Evolutionary conservation across 1,284 basidiomycete genomes (phyloP).

Genomic region (Ganoderma leucocontextum): DNA sequence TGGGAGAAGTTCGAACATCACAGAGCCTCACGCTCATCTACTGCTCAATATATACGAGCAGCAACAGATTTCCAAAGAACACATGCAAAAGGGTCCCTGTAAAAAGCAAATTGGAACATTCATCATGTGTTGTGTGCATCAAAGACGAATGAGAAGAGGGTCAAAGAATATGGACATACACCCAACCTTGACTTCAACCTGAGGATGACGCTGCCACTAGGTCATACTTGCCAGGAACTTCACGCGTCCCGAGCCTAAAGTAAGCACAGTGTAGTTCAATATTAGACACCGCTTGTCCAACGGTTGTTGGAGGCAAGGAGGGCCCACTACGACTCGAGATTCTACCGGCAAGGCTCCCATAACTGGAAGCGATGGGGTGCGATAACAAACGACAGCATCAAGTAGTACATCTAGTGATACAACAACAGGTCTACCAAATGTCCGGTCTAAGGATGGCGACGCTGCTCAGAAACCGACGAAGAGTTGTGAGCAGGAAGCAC

Average conservation of each 20-base stretch:
- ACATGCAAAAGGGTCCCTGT: background rate
- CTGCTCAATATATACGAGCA: background rate
- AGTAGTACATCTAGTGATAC: conserved; percentile 32
- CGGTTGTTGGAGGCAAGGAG: too few species aligned
- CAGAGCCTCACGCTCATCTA: background rate
- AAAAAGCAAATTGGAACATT: background rate
- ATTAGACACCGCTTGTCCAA: too few species aligned
- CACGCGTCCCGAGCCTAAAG: background rate
- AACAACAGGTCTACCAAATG: conserved; percentile 33
- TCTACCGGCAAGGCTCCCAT: background rate
- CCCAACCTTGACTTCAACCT: background rate
- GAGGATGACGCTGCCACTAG: background rate
- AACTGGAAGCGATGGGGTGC: background rate
- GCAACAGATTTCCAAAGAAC: background rate
- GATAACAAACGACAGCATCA: conserved; percentile 27
- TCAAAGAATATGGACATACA: background rate
- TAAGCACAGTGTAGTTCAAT: background rate
- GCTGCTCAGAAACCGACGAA: background rate
- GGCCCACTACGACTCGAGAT: too few species aligned
- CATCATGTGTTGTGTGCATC: background rate
- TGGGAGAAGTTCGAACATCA: background rate
- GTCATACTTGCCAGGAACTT: too few species aligned
- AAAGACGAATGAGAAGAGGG: background rate
- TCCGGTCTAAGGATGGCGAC: conserved; percentile 17
- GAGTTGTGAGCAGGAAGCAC: conserved; percentile 11